Evolutionary conservation across 805 yeast species (phyloP), one percentile per base, ranked within the genome.

Genomic region (Candida tallmaniae): DNA sequence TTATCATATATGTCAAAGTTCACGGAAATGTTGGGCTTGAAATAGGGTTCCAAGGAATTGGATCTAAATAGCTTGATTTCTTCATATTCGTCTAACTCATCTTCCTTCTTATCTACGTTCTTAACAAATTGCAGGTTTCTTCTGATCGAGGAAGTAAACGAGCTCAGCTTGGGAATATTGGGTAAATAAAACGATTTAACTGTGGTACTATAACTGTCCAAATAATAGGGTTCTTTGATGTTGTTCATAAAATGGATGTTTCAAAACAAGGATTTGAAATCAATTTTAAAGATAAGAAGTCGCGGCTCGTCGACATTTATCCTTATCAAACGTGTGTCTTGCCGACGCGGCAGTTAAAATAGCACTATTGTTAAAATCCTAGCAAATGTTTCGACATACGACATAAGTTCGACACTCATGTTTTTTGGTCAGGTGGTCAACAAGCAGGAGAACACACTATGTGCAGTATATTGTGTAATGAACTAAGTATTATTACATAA

Each of bases 41-140:
- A 43, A 25, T 43, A 43, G 15, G 47, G 47, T 29, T 43, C 47
- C 22, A 43, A 34, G 12, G 42, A 38, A 32, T 43, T 32, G n/a
- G 47, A 40, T 34, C 47, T 40, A 13, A 14, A 6, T 6, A 24
- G 4, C 22, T 29, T 29, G 13, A 20, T 14, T 9, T 19, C 27
- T 8, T 14, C n/a, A 13, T 13, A 23, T 23, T 7, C n/a, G n/a
- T 23, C 27, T 6, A 9, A 10, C 7, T 12, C n/a, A 9, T 11
- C 6, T 9, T 23, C 27, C 6, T 11, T 12, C 8, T 23, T 13
- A 23, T 23, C 14, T 9, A 11, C 6, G 14, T 11, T 23, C 12
- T 23, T 23, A 11, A 23, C 8, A 23, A 23, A 23, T 6, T 23
- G 8, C 13, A 13, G 13, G 15, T 26, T 26, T 20, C 23, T 20